These are phyloP conservation scores for Quercus parvula DNA, from an alignment of 306 rosid genomes.

Conservation along the genomic window DNA sequence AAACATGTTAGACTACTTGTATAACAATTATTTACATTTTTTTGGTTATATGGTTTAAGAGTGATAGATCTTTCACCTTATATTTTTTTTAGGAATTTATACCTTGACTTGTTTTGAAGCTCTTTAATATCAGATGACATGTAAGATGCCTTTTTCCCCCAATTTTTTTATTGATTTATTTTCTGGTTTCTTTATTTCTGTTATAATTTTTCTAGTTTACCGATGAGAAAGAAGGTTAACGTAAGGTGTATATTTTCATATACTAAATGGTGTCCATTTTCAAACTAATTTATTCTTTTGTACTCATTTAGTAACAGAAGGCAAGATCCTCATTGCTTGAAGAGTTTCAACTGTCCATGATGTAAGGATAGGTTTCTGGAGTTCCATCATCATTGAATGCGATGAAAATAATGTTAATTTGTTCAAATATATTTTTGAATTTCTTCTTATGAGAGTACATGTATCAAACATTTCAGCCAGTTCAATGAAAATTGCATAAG, in stretches of 20 bases:
- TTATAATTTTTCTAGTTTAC: neutral
- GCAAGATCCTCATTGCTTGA: slow-evolving; percentile 54
- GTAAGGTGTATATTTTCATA: neutral
- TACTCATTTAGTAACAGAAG: slow-evolving; percentile 34
- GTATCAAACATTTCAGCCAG: neutral
- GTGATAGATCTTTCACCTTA: slow-evolving; percentile 19
- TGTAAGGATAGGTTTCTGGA: slow-evolving; percentile 45
- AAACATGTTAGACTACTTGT: slow-evolving; percentile 40
- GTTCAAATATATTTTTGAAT: neutral
- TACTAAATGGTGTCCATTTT: neutral
- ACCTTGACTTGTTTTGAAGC: slow-evolving; percentile 72
- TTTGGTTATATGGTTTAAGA: neutral
- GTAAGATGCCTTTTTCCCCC: slow-evolving; percentile 40
- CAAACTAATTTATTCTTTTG: neutral
- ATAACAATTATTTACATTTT: slow-evolving; percentile 6
- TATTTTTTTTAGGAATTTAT: slow-evolving; percentile 56
- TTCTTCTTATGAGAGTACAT: neutral
- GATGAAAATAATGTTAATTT: neutral
- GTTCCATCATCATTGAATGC: slow-evolving; percentile 2
- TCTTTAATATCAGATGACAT: slow-evolving; percentile 33
- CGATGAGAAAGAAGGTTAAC: neutral
- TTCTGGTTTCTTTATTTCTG: neutral
- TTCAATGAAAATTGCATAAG: neutral
- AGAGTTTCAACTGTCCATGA: slow-evolving; percentile 51
- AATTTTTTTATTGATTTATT: slow-evolving; percentile 13